phyloP scores from a whole-genome alignment of 306 rosid genomes.

The Prunus mongolica region DNA sequence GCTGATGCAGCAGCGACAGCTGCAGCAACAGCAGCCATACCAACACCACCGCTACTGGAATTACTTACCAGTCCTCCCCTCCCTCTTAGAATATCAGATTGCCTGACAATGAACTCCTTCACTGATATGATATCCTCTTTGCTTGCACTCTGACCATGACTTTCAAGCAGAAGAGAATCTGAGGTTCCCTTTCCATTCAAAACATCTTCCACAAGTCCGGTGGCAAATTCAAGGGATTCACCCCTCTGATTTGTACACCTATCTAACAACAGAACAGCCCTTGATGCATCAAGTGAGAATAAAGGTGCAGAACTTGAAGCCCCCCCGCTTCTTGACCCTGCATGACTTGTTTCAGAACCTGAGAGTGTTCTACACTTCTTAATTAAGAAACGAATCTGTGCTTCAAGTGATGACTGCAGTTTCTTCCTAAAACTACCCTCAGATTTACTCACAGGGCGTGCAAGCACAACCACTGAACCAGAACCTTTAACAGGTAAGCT shows the following conservation, averaged over 20 bases:
- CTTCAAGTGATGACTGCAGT: conserved; percentile 80
- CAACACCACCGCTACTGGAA: conserved; percentile 75
- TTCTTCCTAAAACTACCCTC: conserved; percentile 84
- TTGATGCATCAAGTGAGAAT: conserved; percentile 86
- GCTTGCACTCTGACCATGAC: conserved; percentile 59
- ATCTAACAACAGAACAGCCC: conserved; percentile 74
- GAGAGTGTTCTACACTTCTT: conserved; percentile 74
- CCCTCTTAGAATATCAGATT: conserved; percentile 81
- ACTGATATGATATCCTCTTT: conserved; percentile 71
- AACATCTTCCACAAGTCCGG: conserved; percentile 74
- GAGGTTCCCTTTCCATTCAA: conserved; percentile 74
- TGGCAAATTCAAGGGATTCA: conserved; percentile 74
- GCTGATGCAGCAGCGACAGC: conserved; percentile 88
- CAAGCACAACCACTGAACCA: conserved; percentile 83
- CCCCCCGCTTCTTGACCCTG: conserved; percentile 57
- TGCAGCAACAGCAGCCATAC: conserved; percentile 90
- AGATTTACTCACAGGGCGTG: conserved; percentile 73
- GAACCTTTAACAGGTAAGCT: conserved; percentile 67
- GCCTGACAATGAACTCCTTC: conserved; percentile 84
- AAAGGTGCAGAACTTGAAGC: conserved; percentile 53
- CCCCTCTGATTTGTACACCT: conserved; percentile 52
- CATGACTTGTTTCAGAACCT: conserved; percentile 65
- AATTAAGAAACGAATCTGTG: conserved; percentile 74
- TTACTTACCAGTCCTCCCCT: conserved; percentile 56
- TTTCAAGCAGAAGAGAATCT: conserved; percentile 84